Evolutionary conservation across 495 filamentous ascomycete genomes (phyloP).

Genomic region (Lophiostoma macrostomum): DNA sequence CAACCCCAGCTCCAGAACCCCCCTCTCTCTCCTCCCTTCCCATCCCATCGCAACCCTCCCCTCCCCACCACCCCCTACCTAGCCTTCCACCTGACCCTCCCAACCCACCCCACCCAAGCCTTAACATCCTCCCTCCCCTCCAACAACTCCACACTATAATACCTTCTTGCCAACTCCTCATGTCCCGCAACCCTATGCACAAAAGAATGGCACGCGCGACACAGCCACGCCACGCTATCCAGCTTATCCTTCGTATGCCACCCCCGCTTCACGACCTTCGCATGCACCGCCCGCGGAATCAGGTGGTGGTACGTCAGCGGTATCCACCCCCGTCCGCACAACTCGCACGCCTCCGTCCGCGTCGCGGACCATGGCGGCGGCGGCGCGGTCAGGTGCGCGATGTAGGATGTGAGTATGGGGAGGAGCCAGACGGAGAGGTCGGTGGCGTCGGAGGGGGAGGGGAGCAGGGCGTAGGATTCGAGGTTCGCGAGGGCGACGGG

Average conservation of each 20-base stretch:
- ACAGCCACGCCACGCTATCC: slow-evolving; percentile 84
- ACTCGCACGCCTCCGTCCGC: slow-evolving; percentile 64
- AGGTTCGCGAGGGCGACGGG: slow-evolving; percentile 58
- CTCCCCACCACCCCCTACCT: slow-evolving; percentile 24
- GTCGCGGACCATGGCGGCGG: slow-evolving; percentile 61
- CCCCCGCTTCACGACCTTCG: slow-evolving; percentile 73
- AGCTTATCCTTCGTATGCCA: slow-evolving; percentile 76
- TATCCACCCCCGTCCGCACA: slow-evolving; percentile 76
- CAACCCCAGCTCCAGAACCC: not conserved
- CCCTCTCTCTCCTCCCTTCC: not conserved
- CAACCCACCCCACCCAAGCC: slow-evolving; percentile 58
- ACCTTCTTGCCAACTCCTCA: slow-evolving; percentile 75
- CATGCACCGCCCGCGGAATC: slow-evolving; percentile 72
- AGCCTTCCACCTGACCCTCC: slow-evolving; percentile 48
- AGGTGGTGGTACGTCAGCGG: slow-evolving; percentile 81
- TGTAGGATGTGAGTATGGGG: slow-evolving; percentile 59
- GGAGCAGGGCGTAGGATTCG: slow-evolving; percentile 57
- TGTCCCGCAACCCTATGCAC: slow-evolving; percentile 74
- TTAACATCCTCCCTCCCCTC: slow-evolving; percentile 68
- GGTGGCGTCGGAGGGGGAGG: slow-evolving; percentile 38
- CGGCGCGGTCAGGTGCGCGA: slow-evolving; percentile 50
- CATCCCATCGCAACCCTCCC: not conserved
- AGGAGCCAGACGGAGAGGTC: slow-evolving; percentile 54
- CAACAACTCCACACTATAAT: slow-evolving; percentile 59
- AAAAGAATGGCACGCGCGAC: slow-evolving; percentile 81